Evolutionary conservation across 768 basidiomycete genomes (phyloP).

Genomic region (Termitomyces sp.): DNA sequence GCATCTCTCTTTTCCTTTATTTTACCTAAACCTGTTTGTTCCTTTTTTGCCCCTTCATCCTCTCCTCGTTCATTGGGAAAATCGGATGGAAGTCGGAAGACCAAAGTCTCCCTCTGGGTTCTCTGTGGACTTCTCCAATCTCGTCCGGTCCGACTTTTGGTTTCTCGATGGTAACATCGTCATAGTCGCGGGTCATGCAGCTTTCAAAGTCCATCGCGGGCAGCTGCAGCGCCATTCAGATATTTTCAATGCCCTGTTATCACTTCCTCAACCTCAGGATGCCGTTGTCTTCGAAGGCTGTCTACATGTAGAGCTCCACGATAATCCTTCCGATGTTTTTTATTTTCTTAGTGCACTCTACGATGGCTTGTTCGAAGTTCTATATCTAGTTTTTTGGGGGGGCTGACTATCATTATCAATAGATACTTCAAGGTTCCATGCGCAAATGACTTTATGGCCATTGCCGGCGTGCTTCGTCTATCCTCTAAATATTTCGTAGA

Average conservation of each 20-base stretch:
- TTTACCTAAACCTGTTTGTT: background rate
- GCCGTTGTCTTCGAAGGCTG: conserved; percentile 53
- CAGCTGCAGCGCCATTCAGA: conserved; percentile 73
- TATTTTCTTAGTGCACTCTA: conserved; percentile 66
- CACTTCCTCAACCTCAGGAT: conserved; percentile 51
- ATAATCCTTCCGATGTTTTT: conserved; percentile 59
- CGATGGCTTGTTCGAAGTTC: conserved; percentile 59
- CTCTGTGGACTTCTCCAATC: conserved; percentile 13
- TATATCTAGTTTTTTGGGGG: background rate
- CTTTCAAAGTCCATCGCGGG: conserved; percentile 72
- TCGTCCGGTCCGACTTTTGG: conserved; percentile 59
- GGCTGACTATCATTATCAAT: background rate
- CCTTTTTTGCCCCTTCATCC: background rate
- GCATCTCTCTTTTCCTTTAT: background rate
- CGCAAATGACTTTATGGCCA: conserved; percentile 48
- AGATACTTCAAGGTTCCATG: conserved; percentile 54
- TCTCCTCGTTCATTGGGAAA: background rate
- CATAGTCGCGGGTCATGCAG: conserved; percentile 47
- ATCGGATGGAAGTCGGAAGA: conserved; percentile 6
- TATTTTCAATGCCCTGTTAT: conserved; percentile 64
- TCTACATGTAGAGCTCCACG: conserved; percentile 53
- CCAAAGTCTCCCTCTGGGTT: background rate
- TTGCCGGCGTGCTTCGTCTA: conserved; percentile 63
- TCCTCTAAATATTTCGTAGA: conserved; percentile 75
- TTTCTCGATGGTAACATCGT: conserved; percentile 69